These are phyloP conservation scores for Medicago ruthenica DNA, from an alignment of 306 rosid species.

Conservation along the genomic window DNA sequence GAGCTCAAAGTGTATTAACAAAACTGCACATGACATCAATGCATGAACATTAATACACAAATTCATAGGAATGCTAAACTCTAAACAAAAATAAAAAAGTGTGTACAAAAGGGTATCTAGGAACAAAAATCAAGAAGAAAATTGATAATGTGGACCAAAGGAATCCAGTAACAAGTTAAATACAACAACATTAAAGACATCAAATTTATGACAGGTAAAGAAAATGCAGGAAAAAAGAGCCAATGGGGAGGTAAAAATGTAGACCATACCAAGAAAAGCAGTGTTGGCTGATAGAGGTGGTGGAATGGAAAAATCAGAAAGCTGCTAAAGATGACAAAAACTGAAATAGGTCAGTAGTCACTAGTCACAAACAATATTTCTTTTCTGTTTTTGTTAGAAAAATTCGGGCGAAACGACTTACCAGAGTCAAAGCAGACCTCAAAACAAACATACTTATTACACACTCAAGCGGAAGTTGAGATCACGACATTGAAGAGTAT, in stretches of 20 bases:
- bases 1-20: constrained; percentile 31
- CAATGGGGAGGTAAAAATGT: neutral
- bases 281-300: constrained; percentile 25
- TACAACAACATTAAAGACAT: constrained; percentile 29
- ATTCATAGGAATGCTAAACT: constrained; percentile 25
- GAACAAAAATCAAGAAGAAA: constrained; percentile 41
- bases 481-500: no score
- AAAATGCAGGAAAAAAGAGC: constrained; percentile 30
- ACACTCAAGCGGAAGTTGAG: no score
- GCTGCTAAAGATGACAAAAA: constrained; percentile 34
- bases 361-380: neutral
- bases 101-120: constrained; percentile 8
- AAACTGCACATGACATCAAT: constrained; percentile 13
- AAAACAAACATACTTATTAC: no score
- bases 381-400: no score
- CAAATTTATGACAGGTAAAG: neutral
- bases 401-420: no score
- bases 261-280: constrained; percentile 31
- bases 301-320: constrained; percentile 39
- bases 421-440: no score
- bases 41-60: constrained; percentile 21
- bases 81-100: neutral
- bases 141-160: constrained; percentile 46
- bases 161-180: constrained; percentile 27
- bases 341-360: constrained; percentile 35